Evolutionary conservation across 2,329 filamentous ascomycete species (phyloP).

Genomic region (Paracoccidioides lutzii): DNA sequence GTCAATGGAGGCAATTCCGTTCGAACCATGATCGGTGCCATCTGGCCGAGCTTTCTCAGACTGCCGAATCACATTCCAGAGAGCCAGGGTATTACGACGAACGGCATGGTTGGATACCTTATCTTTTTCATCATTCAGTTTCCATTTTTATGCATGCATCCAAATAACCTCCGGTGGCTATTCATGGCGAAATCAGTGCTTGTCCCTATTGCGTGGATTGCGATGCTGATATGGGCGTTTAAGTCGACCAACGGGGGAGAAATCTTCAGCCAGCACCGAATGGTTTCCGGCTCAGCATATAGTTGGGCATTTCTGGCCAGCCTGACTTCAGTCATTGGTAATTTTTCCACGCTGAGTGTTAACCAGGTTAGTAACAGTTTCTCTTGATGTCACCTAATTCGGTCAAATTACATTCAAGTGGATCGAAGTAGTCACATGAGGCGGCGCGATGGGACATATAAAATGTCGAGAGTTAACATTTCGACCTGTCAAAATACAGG

Average conservation of each 20-base stretch:
- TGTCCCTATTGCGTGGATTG: conserved; percentile 48
- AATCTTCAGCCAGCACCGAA: conserved; percentile 35
- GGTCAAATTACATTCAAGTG: neutral
- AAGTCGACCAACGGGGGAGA: conserved; percentile 40
- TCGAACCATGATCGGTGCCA: conserved; percentile 66
- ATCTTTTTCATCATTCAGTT: conserved; percentile 49
- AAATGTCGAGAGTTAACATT: neutral
- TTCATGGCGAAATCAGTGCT: conserved; percentile 29
- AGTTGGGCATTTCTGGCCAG: conserved; percentile 43
- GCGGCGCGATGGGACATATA: neutral
- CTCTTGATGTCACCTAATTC: neutral
- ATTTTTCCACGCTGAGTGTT: conserved; percentile 40
- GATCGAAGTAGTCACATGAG: neutral
- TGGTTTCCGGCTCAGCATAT: conserved; percentile 38
- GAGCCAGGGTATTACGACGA: conserved; percentile 57
- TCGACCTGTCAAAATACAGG: conserved; percentile 17
- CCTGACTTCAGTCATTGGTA: conserved; percentile 38
- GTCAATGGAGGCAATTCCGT: conserved; percentile 48
- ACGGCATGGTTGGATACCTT: conserved; percentile 68
- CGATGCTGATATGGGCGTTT: conserved; percentile 51
- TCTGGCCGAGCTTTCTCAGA: conserved; percentile 53
- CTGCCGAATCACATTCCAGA: conserved; percentile 55
- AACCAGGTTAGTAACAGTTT: conserved; percentile 29
- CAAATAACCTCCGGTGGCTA: conserved; percentile 28
- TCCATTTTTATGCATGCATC: conserved; percentile 33